phyloP scores from a whole-genome alignment of 176 grass and related monocot species.

The Oropetium thomaeum region DNA sequence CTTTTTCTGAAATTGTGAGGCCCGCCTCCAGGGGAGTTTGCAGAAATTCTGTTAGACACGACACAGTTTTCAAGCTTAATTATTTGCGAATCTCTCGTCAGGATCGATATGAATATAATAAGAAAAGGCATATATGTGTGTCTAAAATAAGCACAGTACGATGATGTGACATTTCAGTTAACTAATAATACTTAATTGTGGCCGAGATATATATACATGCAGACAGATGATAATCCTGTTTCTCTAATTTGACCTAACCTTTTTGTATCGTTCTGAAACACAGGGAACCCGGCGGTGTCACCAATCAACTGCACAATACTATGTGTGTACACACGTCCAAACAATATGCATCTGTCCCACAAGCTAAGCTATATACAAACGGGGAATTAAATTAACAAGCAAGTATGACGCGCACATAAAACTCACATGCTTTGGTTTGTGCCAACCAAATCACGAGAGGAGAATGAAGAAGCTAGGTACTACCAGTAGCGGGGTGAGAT shows the following conservation, averaged over 20 bases:
- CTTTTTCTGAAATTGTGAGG: no score
- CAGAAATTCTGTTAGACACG: not conserved
- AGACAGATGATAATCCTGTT: no score
- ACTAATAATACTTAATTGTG: no score
- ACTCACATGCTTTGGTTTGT: slow-evolving; percentile 9
- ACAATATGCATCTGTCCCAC: not conserved
- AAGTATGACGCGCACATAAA: not conserved
- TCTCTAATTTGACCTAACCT: not conserved
- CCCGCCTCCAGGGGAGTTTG: no score
- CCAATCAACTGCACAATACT: slow-evolving; percentile 14
- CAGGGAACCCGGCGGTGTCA: not conserved
- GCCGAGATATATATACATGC: no score
- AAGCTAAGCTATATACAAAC: not conserved
- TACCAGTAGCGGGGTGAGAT: not conserved
- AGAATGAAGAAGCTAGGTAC: not conserved
- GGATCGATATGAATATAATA: not conserved
- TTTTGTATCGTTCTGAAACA: slow-evolving; percentile 25
- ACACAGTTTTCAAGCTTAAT: not conserved
- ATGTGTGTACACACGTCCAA: not conserved
- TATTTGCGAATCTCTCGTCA: not conserved
- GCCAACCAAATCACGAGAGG: not conserved
- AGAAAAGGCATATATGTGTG: not conserved
- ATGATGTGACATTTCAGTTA: slow-evolving; percentile 8
- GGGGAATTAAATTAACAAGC: no score
- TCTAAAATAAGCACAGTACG: not conserved